Evolutionary conservation across 2,329 filamentous ascomycete species (phyloP).

Genomic region (Bipolaris sorokiniana): DNA sequence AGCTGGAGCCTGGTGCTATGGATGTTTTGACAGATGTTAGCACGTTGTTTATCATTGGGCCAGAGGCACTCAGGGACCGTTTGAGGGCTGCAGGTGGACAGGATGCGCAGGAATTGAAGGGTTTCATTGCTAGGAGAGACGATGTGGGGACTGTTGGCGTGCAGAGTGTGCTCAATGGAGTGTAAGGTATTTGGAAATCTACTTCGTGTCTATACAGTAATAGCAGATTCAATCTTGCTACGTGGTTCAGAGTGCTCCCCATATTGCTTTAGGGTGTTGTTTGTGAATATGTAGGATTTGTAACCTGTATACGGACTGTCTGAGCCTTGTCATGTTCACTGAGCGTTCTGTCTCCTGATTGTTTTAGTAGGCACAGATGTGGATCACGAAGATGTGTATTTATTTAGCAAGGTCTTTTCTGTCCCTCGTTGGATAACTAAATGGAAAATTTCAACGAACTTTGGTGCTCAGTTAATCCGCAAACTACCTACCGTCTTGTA

Average conservation of each 20-base stretch:
- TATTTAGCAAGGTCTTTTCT: too few species aligned
- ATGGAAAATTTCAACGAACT: too few species aligned
- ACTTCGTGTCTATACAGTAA: not conserved
- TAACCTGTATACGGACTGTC: too few species aligned
- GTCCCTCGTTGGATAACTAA: too few species aligned
- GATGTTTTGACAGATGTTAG: conserved; percentile 93
- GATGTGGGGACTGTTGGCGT: conserved; percentile 82
- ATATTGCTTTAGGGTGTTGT: too few species aligned
- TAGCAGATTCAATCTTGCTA: not conserved
- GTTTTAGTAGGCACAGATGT: too few species aligned
- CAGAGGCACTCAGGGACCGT: conserved; percentile 59
- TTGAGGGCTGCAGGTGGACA: conserved; percentile 53
- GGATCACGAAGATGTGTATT: too few species aligned
- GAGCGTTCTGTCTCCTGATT: too few species aligned
- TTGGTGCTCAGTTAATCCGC: too few species aligned
- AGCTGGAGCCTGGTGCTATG: conserved; percentile 62
- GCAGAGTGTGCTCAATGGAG: conserved; percentile 74
- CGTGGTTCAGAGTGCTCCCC: not conserved
- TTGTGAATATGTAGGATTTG: too few species aligned
- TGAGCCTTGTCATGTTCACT: too few species aligned
- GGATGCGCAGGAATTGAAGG: conserved; percentile 68
- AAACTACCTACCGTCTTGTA: too few species aligned
- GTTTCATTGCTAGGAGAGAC: conserved; percentile 83
- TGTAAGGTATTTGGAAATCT: conserved; percentile 14
- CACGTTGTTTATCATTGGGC: conserved; percentile 90